Base-by-base conservation (phyloP, 2,329 filamentous ascomycete species). In the Cladophialophora bantiana region DNA sequence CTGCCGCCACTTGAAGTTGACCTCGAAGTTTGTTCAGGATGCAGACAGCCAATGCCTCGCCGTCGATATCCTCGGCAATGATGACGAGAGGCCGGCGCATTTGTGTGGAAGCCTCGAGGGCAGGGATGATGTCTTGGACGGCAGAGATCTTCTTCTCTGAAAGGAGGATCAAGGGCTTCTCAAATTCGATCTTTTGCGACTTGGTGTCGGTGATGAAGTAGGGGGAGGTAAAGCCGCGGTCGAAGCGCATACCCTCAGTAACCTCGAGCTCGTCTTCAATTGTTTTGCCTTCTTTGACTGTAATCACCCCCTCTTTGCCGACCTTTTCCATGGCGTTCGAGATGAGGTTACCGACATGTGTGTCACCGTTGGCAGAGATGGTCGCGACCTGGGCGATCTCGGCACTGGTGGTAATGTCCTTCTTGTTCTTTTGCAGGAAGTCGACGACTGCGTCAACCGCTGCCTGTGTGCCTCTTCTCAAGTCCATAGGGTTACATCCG, bases 181-280 rank as follows among this genome's bases (percentile, higher is more conserved):
- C 95, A 74, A 99, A 99, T 85, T 99, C 95, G 66, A 98, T 94
- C 89, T 99, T 99, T 82, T 96, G 93, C 68, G 94, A 82, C 90
- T 99, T 99, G 88, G 93, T 85, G 78, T 99, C 95, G 85, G 95
- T 99, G 86, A 99, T 99, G 87, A 99, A 99, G 90, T 99, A 99
- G 75, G 95, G 94, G 32, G 95, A 99, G 79, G 97, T 94, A 82
- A 91, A 99, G 71, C 95, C 95, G 78, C 95, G 94, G 88, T 99
- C 95, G 84, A 99, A 99, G 82, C 95, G 93, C 95, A 99, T 99
- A 80, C 95, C 95, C 90, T 99, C 95, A 67, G 95, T 99, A 70
- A 99, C 90, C 85, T 99, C 95, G 64, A 99, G 90, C 88, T 99
- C 95, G 75, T 99, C 95, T 76, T 92, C 89, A 78, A 96, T 90